Evolutionary conservation across 331 rosid species (phyloP).

Genomic region (Quercus tomentella): DNA sequence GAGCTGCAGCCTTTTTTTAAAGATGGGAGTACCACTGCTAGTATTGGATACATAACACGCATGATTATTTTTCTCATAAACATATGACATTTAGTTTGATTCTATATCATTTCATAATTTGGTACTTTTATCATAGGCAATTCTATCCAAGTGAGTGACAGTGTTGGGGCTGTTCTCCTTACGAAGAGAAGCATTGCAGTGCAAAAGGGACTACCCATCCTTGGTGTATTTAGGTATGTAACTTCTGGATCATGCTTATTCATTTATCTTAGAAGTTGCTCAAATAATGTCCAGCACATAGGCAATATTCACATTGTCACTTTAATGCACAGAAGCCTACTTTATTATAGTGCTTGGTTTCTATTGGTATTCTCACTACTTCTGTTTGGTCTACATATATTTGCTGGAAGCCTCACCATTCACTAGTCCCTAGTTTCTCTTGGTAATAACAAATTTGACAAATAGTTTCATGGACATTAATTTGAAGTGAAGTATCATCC

Average conservation of each 20-base stretch:
- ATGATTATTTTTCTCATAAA: neutral
- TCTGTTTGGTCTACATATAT: neutral
- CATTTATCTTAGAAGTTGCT: neutral
- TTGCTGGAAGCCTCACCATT: neutral
- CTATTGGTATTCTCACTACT: neutral
- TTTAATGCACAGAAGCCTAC: neutral
- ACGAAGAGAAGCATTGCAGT: conserved; percentile 84
- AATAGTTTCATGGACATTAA: neutral
- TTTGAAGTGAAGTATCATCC: neutral
- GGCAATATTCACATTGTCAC: neutral
- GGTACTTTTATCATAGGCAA: conserved; percentile 54
- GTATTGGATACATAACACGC: conserved; percentile 28
- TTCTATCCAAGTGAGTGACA: conserved; percentile 93
- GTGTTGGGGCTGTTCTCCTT: conserved; percentile 89
- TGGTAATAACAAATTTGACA: neutral
- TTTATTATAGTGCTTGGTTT: neutral
- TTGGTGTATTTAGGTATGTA: conserved; percentile 84
- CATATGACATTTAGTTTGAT: neutral
- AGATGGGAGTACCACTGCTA: conserved; percentile 93
- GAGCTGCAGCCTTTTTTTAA: conserved; percentile 82
- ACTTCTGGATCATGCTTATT: neutral
- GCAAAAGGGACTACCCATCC: conserved; percentile 84
- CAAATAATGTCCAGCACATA: neutral
- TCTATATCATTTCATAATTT: conserved; percentile 8
- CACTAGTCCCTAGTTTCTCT: neutral